Conservation (phyloP, 768 basidiomycete species). For the Cystofilobasidium macerans region DNA sequence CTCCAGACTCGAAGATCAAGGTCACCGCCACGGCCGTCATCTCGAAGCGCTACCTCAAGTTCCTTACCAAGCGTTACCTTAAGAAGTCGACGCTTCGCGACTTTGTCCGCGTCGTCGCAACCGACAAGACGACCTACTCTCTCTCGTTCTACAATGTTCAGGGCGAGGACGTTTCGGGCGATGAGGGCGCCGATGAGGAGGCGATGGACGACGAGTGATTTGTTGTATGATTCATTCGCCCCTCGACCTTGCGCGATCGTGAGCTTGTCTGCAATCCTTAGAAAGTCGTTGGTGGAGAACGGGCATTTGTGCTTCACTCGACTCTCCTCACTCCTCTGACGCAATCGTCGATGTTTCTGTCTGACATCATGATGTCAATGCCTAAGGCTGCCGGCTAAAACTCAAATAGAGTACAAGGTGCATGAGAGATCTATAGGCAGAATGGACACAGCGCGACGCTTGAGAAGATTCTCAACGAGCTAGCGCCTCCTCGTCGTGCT, state of each 20-base stretch:
- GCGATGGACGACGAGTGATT: slow-evolving; percentile 13
- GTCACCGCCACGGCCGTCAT: slow-evolving; percentile 77
- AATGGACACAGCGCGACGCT: too few species aligned
- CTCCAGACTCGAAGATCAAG: slow-evolving; percentile 64
- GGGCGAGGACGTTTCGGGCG: slow-evolving; percentile 22
- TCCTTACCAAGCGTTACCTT: slow-evolving; percentile 26
- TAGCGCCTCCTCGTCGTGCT: neutral
- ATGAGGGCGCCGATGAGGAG: slow-evolving; percentile 21
- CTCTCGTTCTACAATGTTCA: slow-evolving; percentile 61
- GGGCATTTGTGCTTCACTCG: too few species aligned
- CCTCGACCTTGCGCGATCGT: too few species aligned
- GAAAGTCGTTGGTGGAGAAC: too few species aligned
- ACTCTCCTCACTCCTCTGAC: too few species aligned
- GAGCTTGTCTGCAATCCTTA: too few species aligned
- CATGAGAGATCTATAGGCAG: too few species aligned
- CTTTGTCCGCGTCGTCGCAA: slow-evolving; percentile 61
- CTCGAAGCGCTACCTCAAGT: slow-evolving; percentile 47
- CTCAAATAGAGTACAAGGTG: too few species aligned
- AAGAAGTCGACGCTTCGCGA: slow-evolving; percentile 26
- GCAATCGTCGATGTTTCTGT: too few species aligned
- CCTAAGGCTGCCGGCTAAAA: too few species aligned
- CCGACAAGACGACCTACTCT: slow-evolving; percentile 83
- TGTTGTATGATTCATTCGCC: neutral
- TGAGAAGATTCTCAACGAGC: too few species aligned
- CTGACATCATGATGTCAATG: too few species aligned